Percentiles rank a stretch among this genome's conserved stretches.
phyloP scores from a whole-genome alignment of 1,139 yeast species.

The Yamadazyma blattariae region DNA sequence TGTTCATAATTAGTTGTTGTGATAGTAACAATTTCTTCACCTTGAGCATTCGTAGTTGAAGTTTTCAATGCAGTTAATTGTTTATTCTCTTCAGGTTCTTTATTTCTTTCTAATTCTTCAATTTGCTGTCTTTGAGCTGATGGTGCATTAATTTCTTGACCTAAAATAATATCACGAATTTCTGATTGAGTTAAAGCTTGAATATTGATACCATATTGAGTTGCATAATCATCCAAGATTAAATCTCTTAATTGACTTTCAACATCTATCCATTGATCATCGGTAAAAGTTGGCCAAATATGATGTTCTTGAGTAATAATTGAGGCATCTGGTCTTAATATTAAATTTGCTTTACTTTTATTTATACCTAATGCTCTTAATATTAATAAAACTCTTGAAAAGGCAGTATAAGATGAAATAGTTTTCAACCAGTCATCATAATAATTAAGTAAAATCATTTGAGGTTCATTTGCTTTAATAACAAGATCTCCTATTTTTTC shows the following conservation, averaged over 20 bases:
- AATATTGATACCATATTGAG: constrained; percentile 80
- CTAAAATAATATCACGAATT: constrained; percentile 88
- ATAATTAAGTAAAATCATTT: constrained; percentile 84
- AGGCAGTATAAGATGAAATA: constrained; percentile 89
- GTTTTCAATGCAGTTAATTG: constrained; percentile 74
- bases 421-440: constrained; percentile 92
- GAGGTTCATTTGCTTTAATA: constrained; percentile 85
- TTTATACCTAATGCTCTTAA: constrained; percentile 78
- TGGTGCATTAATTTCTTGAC: constrained; percentile 91
- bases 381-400: constrained; percentile 78
- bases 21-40: constrained; percentile 92
- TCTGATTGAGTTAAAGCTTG: constrained; percentile 90
- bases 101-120: constrained; percentile 66
- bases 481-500: constrained; percentile 81
- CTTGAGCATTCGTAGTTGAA: constrained; percentile 86
- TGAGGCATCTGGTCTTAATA: constrained; percentile 72
- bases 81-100: constrained; percentile 14
- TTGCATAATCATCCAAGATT: constrained; percentile 81
- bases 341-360: constrained; percentile 71
- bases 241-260: constrained; percentile 87
- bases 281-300: constrained; percentile 87
- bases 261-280: constrained; percentile 89
- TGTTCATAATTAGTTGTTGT: constrained; percentile 91
- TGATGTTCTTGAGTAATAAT: constrained; percentile 74
- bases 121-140: constrained; percentile 76